Base-by-base conservation (phyloP, 371 early-diverging fungal species). In the Mucor sp. region DNA sequence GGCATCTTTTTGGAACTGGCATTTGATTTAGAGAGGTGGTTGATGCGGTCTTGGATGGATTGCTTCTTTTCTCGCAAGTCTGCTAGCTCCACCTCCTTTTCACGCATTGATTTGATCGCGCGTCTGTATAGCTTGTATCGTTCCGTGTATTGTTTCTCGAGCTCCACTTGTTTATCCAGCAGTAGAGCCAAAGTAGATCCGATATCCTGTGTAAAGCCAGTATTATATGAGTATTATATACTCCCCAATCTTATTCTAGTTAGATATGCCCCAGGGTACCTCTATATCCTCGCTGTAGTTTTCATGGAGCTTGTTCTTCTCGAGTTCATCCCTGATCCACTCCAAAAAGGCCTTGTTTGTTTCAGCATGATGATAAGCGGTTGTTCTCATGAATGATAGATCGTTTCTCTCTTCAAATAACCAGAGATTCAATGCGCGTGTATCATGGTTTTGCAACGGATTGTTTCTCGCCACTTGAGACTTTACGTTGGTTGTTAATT, bases 371-470 rank as follows among this genome's bases (percentile, higher is more conserved):
- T 81, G 79, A 23, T 81, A 74, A 28, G 72, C 63, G 19, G 63
- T 50, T 15, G 75, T 72, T 21, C 66, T 72, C 62, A 77, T 67
- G 15, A 66, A 57, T 7, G 75, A 71, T 1, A 79, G 62, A 32
- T 74, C 71, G 58, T 77, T 74, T 2, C 82, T 71, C 57, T 81
- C 79, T 61, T 79, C 72, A 56, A 71, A 75, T 15, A 81, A 69
- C 82, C 82, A 81, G 60, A 79, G 44, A n/a, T 77, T 76, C 4
- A 81, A 64, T 14, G 77, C 62, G 27, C 75, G 73, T 0, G 79
- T 79, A 43, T 81, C 79, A 37, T 71, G 75, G 37, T 66, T 79
- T 33, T 75, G 75, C 21, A 81, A 55, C 6, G 79, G 82, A 58
- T 81, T 81, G 33, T 75, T 77, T 11, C 71, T 70, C 11, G 74